Base-by-base conservation (phyloP, 2,329 filamentous ascomycete species). In the Nothophaeocryptopus gaeumannii region DNA sequence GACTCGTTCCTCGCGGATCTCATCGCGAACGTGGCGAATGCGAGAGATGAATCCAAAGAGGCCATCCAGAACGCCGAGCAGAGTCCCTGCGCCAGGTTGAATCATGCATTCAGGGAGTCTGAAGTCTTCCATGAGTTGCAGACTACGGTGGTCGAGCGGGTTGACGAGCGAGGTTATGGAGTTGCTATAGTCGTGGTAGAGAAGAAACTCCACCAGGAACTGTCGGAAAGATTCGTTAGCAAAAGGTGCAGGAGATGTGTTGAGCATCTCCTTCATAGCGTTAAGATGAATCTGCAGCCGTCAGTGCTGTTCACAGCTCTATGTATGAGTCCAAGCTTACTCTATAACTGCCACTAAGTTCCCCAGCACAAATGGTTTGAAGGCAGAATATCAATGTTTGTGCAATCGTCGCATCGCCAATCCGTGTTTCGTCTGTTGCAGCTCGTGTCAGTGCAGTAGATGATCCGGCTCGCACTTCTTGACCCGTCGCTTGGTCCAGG, bases 51-150 rank as follows among this genome's bases (percentile, higher is more conserved):
- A 84, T 31, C 80, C 78, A 64, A 95, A 90, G 2, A 96, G 74
- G 1, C 88, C 88, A 62, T 96, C 89, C 35, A 86, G 83, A 20
- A 95, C 85, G 15, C 90, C 90, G 5, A 95, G 75, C 4, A 95
- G 75, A n/a, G 73, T 76, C 8, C 78, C 79, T 2, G 77, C 78
- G 56, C 79, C 74, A 1, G 77, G 74, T 44, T 79, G 77, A 29
- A 78, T 74, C 41, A 80, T 74, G 60, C 78, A 81, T 26, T 73
- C 68, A 2, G 79, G 79, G 2, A 81, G 69, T 12, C 72, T 71
- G 63, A 81, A 75, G 45, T 79, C 75, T 20, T 75, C 74, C 59
- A 79, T 74, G 12, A 77, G 72, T n/a, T 78, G 69, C 5, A 76
- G 75, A 10, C 75, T 74, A 41, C 77, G 74, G 20, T 57, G 38